Evolutionary conservation across 208 protist species (phyloP), one percentile per base, ranked within the genome.

Genomic region (Entamoeba moshkovskii): DNA sequence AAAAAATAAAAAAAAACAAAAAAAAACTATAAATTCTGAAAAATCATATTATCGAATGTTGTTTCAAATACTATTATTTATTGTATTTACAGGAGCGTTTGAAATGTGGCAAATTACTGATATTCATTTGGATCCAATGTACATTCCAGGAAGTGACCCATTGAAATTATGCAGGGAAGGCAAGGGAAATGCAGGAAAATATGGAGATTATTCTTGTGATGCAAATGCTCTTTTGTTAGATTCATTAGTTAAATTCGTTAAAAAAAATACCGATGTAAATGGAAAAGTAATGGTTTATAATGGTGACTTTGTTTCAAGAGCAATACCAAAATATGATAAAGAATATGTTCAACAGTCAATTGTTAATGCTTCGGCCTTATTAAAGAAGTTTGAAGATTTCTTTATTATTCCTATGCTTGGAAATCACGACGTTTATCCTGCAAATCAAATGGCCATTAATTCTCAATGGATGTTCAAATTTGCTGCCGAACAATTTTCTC

Each of bases 391-490:
- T 85, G 29, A 29, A 29, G 59, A 38, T 4, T 85, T 42, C n/a
- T 85, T 85, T 29, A 38, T 85, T 85, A 38, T 85, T 42, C 59
- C 59, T 85, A 38, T 85, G 18, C n/a, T 85, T 13, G 59, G 59
- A 38, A 85, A 85, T 85, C 59, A 85, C 25, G 59, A 85, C 25
- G 59, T 85, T 29, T 85, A 42, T 85, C 59, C 59, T 85, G 59
- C 59, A 13, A 85, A 85, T 85, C 59, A 85, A 85, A 85, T 85
- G 59, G 59, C 59, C n/a, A 85, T 85, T 85, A 85, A 85, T 38
- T 85, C 59, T 5, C 59, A 85, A 38, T 85, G 59, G 59, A 85
- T 85, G 25, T 85, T 85, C 25, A 15, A 85, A 29, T 85, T 42
- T 38, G 59, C 59, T 85, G 59, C 59, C n/a, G 59, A 85, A 4